phyloP scores from a whole-genome alignment of 2,329 filamentous ascomycete species.

The Magnaporthiopsis incrustans region DNA sequence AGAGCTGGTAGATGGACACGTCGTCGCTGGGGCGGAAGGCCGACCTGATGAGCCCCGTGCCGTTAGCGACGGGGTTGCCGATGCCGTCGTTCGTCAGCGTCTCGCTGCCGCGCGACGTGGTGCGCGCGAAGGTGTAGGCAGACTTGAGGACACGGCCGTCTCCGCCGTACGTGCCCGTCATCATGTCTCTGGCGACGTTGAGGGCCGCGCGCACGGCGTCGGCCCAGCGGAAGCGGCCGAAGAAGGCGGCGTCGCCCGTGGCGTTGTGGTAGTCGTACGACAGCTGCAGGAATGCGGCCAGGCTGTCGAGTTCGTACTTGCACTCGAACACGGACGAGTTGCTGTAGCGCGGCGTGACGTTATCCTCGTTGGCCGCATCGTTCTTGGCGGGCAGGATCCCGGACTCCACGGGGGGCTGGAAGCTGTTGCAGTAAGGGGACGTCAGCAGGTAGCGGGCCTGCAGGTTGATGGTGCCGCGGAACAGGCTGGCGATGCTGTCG shows the following conservation, averaged over 20 bases:
- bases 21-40: slow-evolving; percentile 91
- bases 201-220: slow-evolving; percentile 64
- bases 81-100: slow-evolving; percentile 69
- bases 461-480: slow-evolving; percentile 68
- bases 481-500: slow-evolving; percentile 58
- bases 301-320: slow-evolving; percentile 90
- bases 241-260: slow-evolving; percentile 66
- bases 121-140: slow-evolving; percentile 71
- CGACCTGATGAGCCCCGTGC: slow-evolving; percentile 77
- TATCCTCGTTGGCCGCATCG: slow-evolving; percentile 51
- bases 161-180: slow-evolving; percentile 62
- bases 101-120: slow-evolving; percentile 67
- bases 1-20: slow-evolving; percentile 74
- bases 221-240: slow-evolving; percentile 65
- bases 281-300: slow-evolving; percentile 79
- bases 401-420: slow-evolving; percentile 78
- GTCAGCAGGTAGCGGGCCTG: slow-evolving; percentile 63
- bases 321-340: slow-evolving; percentile 76
- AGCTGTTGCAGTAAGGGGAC: slow-evolving; percentile 85
- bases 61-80: slow-evolving; percentile 69
- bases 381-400: slow-evolving; percentile 51
- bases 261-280: slow-evolving; percentile 70
- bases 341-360: slow-evolving; percentile 56
- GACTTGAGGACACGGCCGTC: slow-evolving; percentile 45
- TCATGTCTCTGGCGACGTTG: slow-evolving; percentile 60